These are phyloP conservation scores for Geotrichum klebahnii DNA, from an alignment of 1,139 yeast genomes.

Conservation along the genomic window DNA sequence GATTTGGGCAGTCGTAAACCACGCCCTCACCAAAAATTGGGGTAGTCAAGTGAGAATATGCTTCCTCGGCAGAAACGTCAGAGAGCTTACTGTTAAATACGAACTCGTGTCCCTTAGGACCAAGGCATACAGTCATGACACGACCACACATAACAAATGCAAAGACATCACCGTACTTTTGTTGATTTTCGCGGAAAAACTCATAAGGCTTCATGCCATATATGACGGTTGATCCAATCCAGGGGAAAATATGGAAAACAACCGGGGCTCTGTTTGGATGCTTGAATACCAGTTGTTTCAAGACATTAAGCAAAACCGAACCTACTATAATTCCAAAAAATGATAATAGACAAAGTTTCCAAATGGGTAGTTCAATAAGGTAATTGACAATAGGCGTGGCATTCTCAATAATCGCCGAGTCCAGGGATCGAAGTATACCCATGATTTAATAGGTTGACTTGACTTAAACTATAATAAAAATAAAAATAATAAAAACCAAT, in stretches of 20 bases:
- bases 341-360: slow-evolving; percentile 31
- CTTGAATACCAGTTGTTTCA: slow-evolving; percentile 68
- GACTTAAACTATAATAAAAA: too few species aligned
- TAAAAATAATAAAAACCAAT: too few species aligned
- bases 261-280: slow-evolving; percentile 63
- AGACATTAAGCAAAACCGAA: slow-evolving; percentile 52
- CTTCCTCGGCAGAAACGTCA: slow-evolving; percentile 94
- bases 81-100: slow-evolving; percentile 84
- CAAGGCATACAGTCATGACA: slow-evolving; percentile 91
- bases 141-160: slow-evolving; percentile 85
- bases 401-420: slow-evolving; percentile 34
- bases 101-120: slow-evolving; percentile 97
- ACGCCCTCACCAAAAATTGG: slow-evolving; percentile 98
- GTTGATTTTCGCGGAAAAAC: slow-evolving; percentile 73
- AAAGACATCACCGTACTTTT: slow-evolving; percentile 86
- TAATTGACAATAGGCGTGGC: slow-evolving; percentile 6
- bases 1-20: slow-evolving; percentile 91
- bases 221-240: slow-evolving; percentile 85
- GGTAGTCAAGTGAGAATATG: slow-evolving; percentile 89
- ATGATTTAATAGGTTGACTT: slow-evolving; percentile 4
- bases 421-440: slow-evolving; percentile 22
- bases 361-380: slow-evolving; percentile 29
- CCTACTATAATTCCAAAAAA: slow-evolving; percentile 35
- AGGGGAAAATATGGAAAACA: slow-evolving; percentile 90
- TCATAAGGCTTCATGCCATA: slow-evolving; percentile 93